Evolutionary conservation across 164 flowering plant genomes (phyloP).

Genomic region (Annona squamosa): DNA sequence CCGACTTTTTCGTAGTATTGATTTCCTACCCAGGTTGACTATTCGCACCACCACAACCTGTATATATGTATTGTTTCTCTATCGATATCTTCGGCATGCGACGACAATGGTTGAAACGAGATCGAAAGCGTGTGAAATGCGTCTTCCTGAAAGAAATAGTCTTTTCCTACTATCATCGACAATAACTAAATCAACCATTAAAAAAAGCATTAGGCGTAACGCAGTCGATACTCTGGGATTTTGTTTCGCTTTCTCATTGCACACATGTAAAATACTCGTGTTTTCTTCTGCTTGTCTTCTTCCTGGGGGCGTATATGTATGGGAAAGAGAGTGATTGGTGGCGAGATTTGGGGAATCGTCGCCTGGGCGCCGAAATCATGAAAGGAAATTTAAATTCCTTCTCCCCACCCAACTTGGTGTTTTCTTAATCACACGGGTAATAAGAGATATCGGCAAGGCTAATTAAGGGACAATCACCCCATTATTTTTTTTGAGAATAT

Average conservation of each 20-base stretch:
- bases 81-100: no score
- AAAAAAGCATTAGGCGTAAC: not conserved
- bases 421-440: not conserved
- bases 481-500: not conserved
- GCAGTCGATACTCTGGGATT: not conserved
- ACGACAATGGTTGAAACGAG: no score
- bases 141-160: not conserved
- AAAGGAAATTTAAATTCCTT: conserved; percentile 2
- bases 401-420: not conserved
- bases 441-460: not conserved
- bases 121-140: not conserved
- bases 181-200: not conserved
- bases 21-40: not conserved
- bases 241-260: no score
- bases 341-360: conserved; percentile 28
- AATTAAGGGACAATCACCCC: not conserved
- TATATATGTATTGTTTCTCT: no score
- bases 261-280: no score
- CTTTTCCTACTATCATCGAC: not conserved
- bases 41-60: not conserved
- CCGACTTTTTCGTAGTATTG: not conserved
- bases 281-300: no score
- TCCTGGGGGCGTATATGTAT: no score
- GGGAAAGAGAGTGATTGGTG: conserved; percentile 26
- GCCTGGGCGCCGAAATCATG: conserved; percentile 26